Percentiles rank a stretch among this genome's conserved stretches.
These are phyloP conservation scores for Quercus berberidifolia DNA, from an alignment of 306 rosid species.

Conservation along the genomic window DNA sequence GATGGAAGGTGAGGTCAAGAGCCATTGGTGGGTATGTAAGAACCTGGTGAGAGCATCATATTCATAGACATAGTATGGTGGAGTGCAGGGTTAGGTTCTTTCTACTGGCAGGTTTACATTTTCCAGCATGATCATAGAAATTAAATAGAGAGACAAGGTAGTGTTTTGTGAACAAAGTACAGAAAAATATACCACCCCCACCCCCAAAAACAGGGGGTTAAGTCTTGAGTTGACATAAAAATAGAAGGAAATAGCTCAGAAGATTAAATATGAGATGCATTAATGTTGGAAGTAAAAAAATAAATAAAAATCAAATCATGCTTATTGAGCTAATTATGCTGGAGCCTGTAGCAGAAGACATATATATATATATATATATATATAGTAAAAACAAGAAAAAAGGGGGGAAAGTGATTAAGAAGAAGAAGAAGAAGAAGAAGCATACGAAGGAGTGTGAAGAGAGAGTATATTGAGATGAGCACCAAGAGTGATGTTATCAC, in stretches of 20 bases:
- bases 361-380: no score
- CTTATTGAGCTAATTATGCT: no score
- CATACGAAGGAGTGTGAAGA: constrained; percentile 93
- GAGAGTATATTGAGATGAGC: constrained; percentile 57
- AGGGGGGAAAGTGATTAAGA: background rate
- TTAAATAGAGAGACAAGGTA: background rate
- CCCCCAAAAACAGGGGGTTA: no score
- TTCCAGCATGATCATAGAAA: background rate
- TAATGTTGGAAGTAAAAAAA: no score
- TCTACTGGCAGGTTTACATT: background rate
- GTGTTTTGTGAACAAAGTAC: no score
- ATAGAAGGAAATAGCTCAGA: no score
- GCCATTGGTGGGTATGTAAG: background rate
- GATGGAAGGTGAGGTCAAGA: no score
- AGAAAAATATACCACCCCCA: no score
- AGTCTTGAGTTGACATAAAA: no score
- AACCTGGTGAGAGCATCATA: background rate
- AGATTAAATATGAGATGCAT: no score
- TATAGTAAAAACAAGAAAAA: no score
- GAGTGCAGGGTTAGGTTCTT: background rate
- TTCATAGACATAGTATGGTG: background rate
- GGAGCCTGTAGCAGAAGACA: background rate
- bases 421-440: background rate
- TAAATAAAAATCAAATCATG: no score
- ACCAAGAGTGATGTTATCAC: constrained; percentile 76